Evolutionary conservation across 768 basidiomycete species (phyloP).

Genomic region (Auricularia heimuer): DNA sequence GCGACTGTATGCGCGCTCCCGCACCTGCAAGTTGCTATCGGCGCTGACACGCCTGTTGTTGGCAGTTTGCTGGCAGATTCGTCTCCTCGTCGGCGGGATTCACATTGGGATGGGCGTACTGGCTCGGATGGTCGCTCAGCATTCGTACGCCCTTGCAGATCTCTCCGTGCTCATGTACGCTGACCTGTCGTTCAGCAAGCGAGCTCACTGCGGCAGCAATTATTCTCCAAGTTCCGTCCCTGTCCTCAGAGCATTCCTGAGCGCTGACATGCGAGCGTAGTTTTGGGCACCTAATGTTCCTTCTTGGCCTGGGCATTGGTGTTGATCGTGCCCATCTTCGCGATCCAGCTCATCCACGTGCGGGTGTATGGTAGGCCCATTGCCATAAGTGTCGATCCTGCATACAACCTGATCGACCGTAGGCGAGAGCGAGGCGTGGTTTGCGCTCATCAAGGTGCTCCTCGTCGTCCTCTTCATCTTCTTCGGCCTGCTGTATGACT

Average conservation of each 20-base stretch:
- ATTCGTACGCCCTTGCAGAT: constrained; percentile 9
- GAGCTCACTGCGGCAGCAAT: constrained; percentile 50
- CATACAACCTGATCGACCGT: not conserved
- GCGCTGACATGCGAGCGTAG: constrained; percentile 8
- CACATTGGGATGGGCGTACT: constrained; percentile 43
- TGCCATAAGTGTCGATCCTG: constrained; percentile 1
- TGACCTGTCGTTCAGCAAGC: constrained; percentile 32
- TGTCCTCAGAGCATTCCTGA: constrained; percentile 1
- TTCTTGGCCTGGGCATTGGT: constrained; percentile 46
- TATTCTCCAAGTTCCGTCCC: constrained; percentile 31
- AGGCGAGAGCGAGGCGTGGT: constrained; percentile 59
- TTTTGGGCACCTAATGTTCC: constrained; percentile 40
- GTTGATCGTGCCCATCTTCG: constrained; percentile 44
- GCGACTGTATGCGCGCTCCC: constrained; percentile 30
- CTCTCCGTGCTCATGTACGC: constrained; percentile 29
- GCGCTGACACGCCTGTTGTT: not conserved
- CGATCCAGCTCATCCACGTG: constrained; percentile 45
- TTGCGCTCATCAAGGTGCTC: constrained; percentile 52
- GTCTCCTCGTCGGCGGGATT: constrained; percentile 2
- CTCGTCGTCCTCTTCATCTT: constrained; percentile 55
- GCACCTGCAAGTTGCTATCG: constrained; percentile 36
- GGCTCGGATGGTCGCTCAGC: constrained; percentile 35
- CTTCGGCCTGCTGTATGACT: constrained; percentile 51
- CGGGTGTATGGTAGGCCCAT: constrained; percentile 42
- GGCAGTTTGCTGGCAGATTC: constrained; percentile 44